These are phyloP conservation scores for Thelonectria rubi DNA, from an alignment of 2,329 filamentous ascomycete genomes.

Conservation along the genomic window DNA sequence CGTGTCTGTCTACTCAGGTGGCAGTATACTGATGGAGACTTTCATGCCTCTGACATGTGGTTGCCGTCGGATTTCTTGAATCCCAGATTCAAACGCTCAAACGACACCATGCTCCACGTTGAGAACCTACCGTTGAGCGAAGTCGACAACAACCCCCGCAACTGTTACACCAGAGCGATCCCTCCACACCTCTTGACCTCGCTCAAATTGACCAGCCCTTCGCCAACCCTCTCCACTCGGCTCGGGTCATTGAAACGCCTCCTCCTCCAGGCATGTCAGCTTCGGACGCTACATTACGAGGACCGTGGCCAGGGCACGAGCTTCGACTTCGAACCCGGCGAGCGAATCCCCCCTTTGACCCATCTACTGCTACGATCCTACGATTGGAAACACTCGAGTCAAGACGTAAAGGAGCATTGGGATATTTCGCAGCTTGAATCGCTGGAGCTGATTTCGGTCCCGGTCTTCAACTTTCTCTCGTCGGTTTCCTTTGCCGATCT, in stretches of 20 bases:
- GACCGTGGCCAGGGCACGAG: constrained; percentile 57
- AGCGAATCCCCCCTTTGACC: constrained; percentile 54
- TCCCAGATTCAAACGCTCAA: constrained; percentile 41
- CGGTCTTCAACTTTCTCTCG: constrained; percentile 54
- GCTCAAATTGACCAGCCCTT: constrained; percentile 51
- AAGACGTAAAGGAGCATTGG: constrained; percentile 55
- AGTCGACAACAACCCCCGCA: constrained; percentile 46
- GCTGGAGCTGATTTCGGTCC: constrained; percentile 55
- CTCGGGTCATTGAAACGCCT: constrained; percentile 55
- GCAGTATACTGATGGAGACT: constrained; percentile 48
- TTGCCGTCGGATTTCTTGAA: constrained; percentile 52
- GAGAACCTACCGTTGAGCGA: constrained; percentile 54
- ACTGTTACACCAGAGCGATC: constrained; percentile 51
- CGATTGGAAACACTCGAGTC: constrained; percentile 56
- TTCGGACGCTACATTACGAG: constrained; percentile 54
- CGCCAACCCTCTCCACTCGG: constrained; percentile 52
- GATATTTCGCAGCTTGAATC: constrained; percentile 55
- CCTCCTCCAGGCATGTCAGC: constrained; percentile 47
- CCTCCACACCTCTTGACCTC: constrained; percentile 52
- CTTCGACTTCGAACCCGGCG: constrained; percentile 51
- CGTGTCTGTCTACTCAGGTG: constrained; percentile 44
- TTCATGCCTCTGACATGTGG: constrained; percentile 43
- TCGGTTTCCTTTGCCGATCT: constrained; percentile 53
- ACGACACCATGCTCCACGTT: constrained; percentile 49
- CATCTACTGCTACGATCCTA: constrained; percentile 57